These are phyloP conservation scores for Didymellaceae sp. DNA, from an alignment of 2,329 filamentous ascomycete species.

Conservation along the genomic window DNA sequence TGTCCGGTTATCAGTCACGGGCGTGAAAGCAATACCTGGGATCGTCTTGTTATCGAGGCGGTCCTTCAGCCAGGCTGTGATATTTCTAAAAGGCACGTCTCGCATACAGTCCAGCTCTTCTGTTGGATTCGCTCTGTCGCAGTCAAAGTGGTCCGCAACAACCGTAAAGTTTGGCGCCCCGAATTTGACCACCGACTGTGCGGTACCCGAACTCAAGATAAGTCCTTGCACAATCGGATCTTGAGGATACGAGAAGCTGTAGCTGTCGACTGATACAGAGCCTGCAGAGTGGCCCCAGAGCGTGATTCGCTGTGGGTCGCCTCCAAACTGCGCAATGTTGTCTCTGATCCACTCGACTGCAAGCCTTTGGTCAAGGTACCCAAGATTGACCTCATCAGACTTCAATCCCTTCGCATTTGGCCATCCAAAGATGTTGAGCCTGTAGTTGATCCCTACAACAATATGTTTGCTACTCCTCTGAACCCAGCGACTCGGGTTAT, in stretches of 20 bases:
- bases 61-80: not conserved
- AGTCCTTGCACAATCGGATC: slow-evolving; percentile 56
- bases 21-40: slow-evolving; percentile 34
- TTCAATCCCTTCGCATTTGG: slow-evolving; percentile 43
- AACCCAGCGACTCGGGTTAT: slow-evolving; percentile 34
- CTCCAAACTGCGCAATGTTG: slow-evolving; percentile 41
- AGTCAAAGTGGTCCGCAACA: not conserved
- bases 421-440: slow-evolving; percentile 51
- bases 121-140: slow-evolving; percentile 1
- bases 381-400: slow-evolving; percentile 44
- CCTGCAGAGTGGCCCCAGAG: slow-evolving; percentile 45
- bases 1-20: slow-evolving; percentile 37
- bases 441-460: slow-evolving; percentile 44
- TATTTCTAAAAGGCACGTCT: not conserved
- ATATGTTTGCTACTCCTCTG: slow-evolving; percentile 46
- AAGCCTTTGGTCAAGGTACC: slow-evolving; percentile 45
- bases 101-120: slow-evolving; percentile 10
- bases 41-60: slow-evolving; percentile 14
- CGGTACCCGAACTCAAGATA: slow-evolving; percentile 15
- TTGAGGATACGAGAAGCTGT: slow-evolving; percentile 51
- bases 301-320: slow-evolving; percentile 37
- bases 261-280: slow-evolving; percentile 12
- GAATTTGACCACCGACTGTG: not conserved
- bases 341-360: slow-evolving; percentile 42
- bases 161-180: not conserved